A percentile compares a stretch with the other conserved stretches of the same genome.
Evolutionary conservation across 768 basidiomycete genomes (phyloP).

Genomic region (Ramaria sp.): DNA sequence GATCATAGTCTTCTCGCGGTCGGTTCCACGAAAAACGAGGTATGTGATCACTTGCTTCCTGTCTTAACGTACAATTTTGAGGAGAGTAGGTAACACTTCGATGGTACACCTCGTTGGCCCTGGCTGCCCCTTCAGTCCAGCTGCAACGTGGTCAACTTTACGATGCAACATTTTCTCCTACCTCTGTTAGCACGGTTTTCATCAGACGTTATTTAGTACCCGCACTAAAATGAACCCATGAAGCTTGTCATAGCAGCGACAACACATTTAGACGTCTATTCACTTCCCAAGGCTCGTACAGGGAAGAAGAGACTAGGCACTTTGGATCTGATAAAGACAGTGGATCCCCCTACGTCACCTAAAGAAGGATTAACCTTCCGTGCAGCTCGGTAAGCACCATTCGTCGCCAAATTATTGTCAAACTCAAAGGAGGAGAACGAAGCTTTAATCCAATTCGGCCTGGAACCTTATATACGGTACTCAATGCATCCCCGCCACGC

Average conservation of each 20-base stretch:
- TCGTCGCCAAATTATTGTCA: constrained; percentile 9
- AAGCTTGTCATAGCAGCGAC: constrained; percentile 63
- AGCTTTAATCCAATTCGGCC: constrained; percentile 49
- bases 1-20: constrained; percentile 53
- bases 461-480: constrained; percentile 51
- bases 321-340: constrained; percentile 35
- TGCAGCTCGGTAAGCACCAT: constrained; percentile 37
- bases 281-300: constrained; percentile 24
- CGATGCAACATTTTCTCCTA: constrained; percentile 67
- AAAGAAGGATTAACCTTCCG: constrained; percentile 48
- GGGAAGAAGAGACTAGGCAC: neutral
- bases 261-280: constrained; percentile 50
- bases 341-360: constrained; percentile 42
- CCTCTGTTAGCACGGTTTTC: constrained; percentile 33
- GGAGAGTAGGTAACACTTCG: constrained; percentile 49
- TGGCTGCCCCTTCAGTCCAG: constrained; percentile 32
- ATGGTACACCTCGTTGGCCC: constrained; percentile 44
- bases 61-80: constrained; percentile 13
- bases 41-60: constrained; percentile 24
- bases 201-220: neutral
- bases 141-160: constrained; percentile 73
- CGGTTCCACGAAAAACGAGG: constrained; percentile 59
- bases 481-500: constrained; percentile 60
- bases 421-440: neutral
- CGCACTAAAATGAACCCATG: constrained; percentile 1